A percentile compares a stretch with the other conserved stretches of the same genome.
Evolutionary conservation across 768 basidiomycete species (phyloP).

Genomic region (Tricholoma matsutake): DNA sequence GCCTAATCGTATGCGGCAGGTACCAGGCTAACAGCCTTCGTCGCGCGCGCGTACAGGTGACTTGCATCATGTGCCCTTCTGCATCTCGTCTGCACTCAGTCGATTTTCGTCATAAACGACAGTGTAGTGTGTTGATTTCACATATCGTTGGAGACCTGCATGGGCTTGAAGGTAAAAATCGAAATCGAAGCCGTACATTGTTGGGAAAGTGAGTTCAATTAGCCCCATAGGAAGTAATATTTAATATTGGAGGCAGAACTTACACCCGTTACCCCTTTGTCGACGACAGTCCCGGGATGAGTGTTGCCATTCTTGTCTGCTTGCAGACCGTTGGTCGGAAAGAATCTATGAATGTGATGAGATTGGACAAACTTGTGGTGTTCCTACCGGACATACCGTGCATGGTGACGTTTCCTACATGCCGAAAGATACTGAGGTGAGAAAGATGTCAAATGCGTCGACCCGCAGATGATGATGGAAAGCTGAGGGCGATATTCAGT

Average conservation of each 20-base stretch:
- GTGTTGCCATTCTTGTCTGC: constrained; percentile 75
- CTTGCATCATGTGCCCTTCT: constrained; percentile 67
- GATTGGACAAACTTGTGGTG: neutral
- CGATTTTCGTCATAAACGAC: constrained; percentile 76
- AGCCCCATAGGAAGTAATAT: too few relatives aligned
- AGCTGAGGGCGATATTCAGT: constrained; percentile 56
- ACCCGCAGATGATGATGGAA: constrained; percentile 76
- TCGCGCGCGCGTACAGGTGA: constrained; percentile 80
- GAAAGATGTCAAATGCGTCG: constrained; percentile 1
- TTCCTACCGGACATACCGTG: constrained; percentile 36
- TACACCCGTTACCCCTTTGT: constrained; percentile 75
- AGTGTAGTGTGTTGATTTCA: constrained; percentile 74
- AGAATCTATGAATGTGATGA: constrained; percentile 41
- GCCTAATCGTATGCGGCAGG: constrained; percentile 61
- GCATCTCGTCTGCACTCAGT: constrained; percentile 66
- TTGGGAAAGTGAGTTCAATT: too few relatives aligned
- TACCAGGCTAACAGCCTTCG: constrained; percentile 77
- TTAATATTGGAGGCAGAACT: constrained; percentile 22
- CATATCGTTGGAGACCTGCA: constrained; percentile 67
- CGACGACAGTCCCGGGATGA: constrained; percentile 75
- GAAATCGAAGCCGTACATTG: constrained; percentile 51
- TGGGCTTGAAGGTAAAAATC: constrained; percentile 75
- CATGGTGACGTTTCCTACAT: constrained; percentile 60
- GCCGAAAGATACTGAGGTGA: neutral
- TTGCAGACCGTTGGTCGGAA: constrained; percentile 43